A percentile compares a stretch with the other conserved stretches of the same genome.
These are phyloP conservation scores for Asclepias syriaca DNA, from an alignment of 257 asterid species.

Conservation along the genomic window DNA sequence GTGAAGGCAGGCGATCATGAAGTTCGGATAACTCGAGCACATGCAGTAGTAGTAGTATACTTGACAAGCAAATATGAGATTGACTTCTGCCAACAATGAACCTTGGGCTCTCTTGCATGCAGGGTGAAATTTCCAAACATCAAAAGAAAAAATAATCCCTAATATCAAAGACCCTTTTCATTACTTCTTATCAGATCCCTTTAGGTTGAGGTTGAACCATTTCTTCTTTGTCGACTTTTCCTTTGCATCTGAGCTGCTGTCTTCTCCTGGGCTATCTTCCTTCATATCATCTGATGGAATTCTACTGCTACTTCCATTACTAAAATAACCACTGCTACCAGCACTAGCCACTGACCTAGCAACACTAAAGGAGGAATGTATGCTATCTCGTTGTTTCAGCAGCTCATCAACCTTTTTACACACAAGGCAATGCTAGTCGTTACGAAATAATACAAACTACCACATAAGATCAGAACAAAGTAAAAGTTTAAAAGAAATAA, in stretches of 20 bases:
- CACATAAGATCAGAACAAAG: slow-evolving; percentile 1
- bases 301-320: slow-evolving; percentile 85
- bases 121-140: slow-evolving; percentile 24
- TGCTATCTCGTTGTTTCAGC: slow-evolving; percentile 81
- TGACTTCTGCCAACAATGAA: slow-evolving; percentile 21
- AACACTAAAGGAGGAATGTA: slow-evolving; percentile 80
- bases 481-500: not conserved
- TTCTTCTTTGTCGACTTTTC: slow-evolving; percentile 75
- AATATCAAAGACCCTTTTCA: not conserved
- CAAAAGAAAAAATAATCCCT: slow-evolving; percentile 7
- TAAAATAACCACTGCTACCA: slow-evolving; percentile 64
- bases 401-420: slow-evolving; percentile 79
- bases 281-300: slow-evolving; percentile 49
- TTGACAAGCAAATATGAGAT: slow-evolving; percentile 22
- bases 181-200: slow-evolving; percentile 67
- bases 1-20: slow-evolving; percentile 16
- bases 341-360: slow-evolving; percentile 44
- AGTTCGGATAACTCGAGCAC: slow-evolving; percentile 6
- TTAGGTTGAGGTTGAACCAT: slow-evolving; percentile 84
- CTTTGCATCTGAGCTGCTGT: slow-evolving; percentile 84
- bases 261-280: slow-evolving; percentile 76
- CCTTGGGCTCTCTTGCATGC: slow-evolving; percentile 17
- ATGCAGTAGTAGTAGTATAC: slow-evolving; percentile 14
- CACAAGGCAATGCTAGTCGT: not conserved
- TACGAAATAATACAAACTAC: not conserved